phyloP scores from a whole-genome alignment of 179 eudicot species.

The Vitellaria paradoxa region DNA sequence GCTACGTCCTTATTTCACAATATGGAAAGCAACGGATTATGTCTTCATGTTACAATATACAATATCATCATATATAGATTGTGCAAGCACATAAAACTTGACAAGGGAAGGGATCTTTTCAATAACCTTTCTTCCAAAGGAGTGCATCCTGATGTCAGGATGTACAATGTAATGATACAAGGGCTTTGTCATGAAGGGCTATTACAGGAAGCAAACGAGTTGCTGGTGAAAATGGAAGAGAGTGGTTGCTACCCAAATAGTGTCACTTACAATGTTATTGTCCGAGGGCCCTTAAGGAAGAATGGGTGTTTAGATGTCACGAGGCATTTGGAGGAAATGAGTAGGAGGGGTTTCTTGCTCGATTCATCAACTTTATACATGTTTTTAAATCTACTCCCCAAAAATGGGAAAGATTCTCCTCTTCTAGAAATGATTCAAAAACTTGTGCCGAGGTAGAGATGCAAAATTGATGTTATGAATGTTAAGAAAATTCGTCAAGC shows the following conservation, averaged over 20 bases:
- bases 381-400: no score
- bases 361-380: no score
- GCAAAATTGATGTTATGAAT: no score
- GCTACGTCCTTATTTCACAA: not conserved
- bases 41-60: not conserved
- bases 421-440: no score
- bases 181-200: no score
- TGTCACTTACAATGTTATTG: conserved; percentile 9
- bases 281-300: not conserved
- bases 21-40: not conserved
- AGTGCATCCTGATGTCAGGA: conserved; percentile 11
- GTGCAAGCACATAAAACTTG: not conserved
- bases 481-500: no score
- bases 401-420: no score
- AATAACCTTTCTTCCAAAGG: not conserved
- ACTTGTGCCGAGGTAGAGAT: no score
- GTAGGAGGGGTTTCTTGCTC: no score
- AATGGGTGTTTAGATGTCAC: no score
- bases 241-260: conserved; percentile 10
- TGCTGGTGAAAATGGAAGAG: not conserved
- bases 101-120: conserved; percentile 11
- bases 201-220: no score
- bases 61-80: conserved; percentile 2
- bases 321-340: no score
- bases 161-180: conserved; percentile 7